Evolutionary conservation across 106 monocot genomes (phyloP), one percentile per base, ranked within the genome.

Genomic region (Phalaenopsis aphrodite): DNA sequence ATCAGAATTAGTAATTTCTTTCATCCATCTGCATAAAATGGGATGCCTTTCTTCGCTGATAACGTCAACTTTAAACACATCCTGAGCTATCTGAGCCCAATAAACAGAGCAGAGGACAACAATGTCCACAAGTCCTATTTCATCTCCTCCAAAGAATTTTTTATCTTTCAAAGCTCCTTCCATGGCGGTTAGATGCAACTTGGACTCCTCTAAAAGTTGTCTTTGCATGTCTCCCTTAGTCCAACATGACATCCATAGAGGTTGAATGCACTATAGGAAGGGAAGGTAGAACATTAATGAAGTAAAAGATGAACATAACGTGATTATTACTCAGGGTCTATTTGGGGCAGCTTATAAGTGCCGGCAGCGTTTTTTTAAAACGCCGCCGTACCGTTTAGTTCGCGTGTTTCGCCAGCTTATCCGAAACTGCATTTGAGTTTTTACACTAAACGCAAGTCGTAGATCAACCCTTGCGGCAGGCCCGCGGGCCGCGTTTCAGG

Each of bases 61-160:
- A 12, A 78, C 38, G 42, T 61, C 10, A 12, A 78, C 58, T 57
- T 24, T 24, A 42, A 61, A 58, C 6, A 61, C 78, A 19, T 78
- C 78, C 23, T 78, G 78, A 23, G 58, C n/a, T 42, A 78, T 57
- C 41, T 21, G 42, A n/a, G 58, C 8, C 78, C 78, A 78, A 8
- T 61, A 61, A 39, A 61, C 58, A 41, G 39, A 41, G 78, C 61
- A 78, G 37, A 42, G 41, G 5, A 61, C 78, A 15, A 41, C 41
- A 42, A 78, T 61, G 78, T 78, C 78, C 3, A 78, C 58, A 61
- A 41, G 19, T 17, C 61, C 78, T 38, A 78, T 78, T 3, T 23
- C 41, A 1, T 78, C 78, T 37, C 78, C 64, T 78, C 56, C 61
- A 38, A 78, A 78, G 42, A 64, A 78, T 65, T 64, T 78, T 18